Conservation (phyloP, 1,139 yeast species). For the Saccharomyces hybrid region DNA sequence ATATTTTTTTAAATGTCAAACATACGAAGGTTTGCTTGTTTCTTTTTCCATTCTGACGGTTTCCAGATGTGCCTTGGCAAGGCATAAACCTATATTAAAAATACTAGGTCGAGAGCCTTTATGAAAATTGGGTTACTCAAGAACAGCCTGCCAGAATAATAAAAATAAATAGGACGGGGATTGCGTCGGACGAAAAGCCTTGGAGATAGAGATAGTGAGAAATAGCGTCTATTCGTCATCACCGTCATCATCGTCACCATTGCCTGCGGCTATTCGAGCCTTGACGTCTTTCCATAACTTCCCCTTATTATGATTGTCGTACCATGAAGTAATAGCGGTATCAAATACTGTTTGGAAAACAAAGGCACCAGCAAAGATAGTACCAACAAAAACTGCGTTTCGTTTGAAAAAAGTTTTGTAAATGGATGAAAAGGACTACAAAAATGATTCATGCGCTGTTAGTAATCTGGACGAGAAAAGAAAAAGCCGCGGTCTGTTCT, state of each 20-base stretch:
- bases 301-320: conserved; percentile 84
- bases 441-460: conserved; percentile 4
- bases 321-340: conserved; percentile 68
- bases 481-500: too few species aligned
- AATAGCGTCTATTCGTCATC: too few species aligned
- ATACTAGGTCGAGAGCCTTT: background rate
- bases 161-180: background rate
- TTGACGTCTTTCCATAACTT: conserved; percentile 97
- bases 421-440: conserved; percentile 41
- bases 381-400: conserved; percentile 83
- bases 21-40: background rate
- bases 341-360: conserved; percentile 86
- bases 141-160: background rate
- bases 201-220: background rate
- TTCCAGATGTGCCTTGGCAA: background rate
- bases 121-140: background rate
- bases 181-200: background rate
- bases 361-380: conserved; percentile 81
- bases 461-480: conserved; percentile 1
- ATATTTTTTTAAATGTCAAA: background rate
- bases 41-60: background rate
- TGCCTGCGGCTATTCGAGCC: conserved; percentile 53
- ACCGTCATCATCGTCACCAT: conserved; percentile 44
- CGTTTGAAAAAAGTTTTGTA: conserved; percentile 80
- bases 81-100: background rate